phyloP scores from a whole-genome alignment of 1,284 basidiomycete genomes.

The Gymnopus androsaceus region DNA sequence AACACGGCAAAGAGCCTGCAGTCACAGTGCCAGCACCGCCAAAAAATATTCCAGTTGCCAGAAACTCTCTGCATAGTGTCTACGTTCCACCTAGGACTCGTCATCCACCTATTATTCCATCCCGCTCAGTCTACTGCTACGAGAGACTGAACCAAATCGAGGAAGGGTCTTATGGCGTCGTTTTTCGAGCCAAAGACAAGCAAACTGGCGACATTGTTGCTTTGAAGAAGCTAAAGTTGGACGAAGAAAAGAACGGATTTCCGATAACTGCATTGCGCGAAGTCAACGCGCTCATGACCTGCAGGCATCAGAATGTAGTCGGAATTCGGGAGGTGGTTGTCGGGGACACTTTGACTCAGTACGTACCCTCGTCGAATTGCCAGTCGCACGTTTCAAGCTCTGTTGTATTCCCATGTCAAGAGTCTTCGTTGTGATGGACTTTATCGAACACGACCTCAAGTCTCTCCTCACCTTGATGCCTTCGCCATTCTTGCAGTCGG shows the following conservation, averaged over 20 bases:
- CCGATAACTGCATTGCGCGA: conserved; percentile 97
- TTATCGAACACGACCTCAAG: conserved; percentile 99
- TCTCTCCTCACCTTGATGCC: conserved; percentile 93
- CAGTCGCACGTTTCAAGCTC: conserved; percentile 1
- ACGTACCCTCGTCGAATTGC: conserved; percentile 45
- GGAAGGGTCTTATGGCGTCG: conserved; percentile 98
- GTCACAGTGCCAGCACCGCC: background rate
- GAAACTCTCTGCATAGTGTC: conserved; percentile 49
- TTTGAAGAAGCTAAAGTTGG: conserved; percentile 96
- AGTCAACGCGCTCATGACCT: conserved; percentile 91
- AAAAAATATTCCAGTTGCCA: conserved; percentile 1
- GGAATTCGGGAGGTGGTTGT: conserved; percentile 96
- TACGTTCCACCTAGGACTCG: conserved; percentile 75
- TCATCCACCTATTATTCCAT: conserved; percentile 78
- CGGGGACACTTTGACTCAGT: conserved; percentile 99
- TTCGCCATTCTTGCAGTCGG: conserved; percentile 92
- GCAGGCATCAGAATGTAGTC: conserved; percentile 93
- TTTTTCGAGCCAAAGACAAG: conserved; percentile 93
- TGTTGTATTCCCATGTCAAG: conserved; percentile 42
- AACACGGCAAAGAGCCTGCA: conserved; percentile 14
- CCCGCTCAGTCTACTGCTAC: conserved; percentile 90
- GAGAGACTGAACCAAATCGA: conserved; percentile 97
- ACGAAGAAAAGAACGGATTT: conserved; percentile 97
- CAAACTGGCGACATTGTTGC: conserved; percentile 94
- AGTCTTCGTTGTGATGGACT: conserved; percentile 99